Conservation (phyloP, 495 filamentous ascomycete species). For the Penicillium pulvis region DNA sequence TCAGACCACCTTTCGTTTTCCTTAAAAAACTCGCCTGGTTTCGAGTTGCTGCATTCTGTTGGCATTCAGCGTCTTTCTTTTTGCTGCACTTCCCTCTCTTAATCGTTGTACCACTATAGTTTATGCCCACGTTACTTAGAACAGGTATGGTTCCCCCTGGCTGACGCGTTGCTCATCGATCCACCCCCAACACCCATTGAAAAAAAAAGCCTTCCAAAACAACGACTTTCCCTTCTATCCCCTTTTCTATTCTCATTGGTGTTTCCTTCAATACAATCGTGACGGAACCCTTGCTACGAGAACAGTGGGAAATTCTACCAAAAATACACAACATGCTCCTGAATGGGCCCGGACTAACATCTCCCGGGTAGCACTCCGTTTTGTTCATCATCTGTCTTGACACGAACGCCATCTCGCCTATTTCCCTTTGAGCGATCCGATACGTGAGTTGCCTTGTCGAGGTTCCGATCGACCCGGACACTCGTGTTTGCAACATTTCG, state of each 20-base stretch:
- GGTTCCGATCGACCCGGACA: constrained; percentile 23
- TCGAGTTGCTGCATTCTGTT: constrained; percentile 41
- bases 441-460: constrained; percentile 30
- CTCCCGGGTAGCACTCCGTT: constrained; percentile 16
- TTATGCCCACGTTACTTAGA: constrained; percentile 39
- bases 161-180: constrained; percentile 32
- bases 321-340: neutral
- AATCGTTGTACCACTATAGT: constrained; percentile 44
- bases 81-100: constrained; percentile 20
- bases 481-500: constrained; percentile 20
- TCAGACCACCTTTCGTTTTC: constrained; percentile 42
- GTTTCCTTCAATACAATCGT: neutral
- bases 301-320: neutral
- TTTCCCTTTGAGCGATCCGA: neutral
- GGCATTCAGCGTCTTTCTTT: constrained; percentile 31
- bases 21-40: constrained; percentile 34
- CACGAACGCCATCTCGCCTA: neutral
- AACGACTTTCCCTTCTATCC: constrained; percentile 17
- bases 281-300: neutral
- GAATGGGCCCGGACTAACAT: constrained; percentile 19
- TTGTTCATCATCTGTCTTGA: constrained; percentile 19
- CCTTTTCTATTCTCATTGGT: constrained; percentile 14
- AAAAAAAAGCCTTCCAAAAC: constrained; percentile 11
- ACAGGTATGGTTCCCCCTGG: constrained; percentile 38
- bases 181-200: constrained; percentile 14